phyloP scores from a whole-genome alignment of 1,284 basidiomycete genomes.

The Pseudozyma pruni region DNA sequence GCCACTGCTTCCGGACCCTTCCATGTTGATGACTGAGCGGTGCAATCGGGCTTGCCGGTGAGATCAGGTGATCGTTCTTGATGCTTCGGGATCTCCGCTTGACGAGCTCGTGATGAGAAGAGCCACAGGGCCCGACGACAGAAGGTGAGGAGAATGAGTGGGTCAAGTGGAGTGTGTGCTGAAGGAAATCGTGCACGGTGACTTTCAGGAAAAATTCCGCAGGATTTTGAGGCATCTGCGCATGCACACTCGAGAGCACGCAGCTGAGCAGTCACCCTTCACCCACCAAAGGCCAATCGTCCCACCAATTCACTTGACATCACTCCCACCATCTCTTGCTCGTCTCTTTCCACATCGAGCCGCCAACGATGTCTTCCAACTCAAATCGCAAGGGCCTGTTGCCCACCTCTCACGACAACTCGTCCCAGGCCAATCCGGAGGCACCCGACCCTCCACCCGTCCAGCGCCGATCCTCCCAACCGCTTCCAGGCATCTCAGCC shows the following conservation, averaged over 20 bases:
- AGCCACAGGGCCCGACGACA: background rate
- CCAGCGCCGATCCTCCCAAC: conserved; percentile 48
- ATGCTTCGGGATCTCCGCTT: background rate
- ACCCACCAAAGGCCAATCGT: conserved; percentile 2
- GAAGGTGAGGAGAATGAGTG: background rate
- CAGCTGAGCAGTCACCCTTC: conserved; percentile 3
- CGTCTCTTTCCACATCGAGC: conserved; percentile 1
- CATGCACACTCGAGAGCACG: background rate
- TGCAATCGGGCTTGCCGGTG: background rate
- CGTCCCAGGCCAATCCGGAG: conserved; percentile 4
- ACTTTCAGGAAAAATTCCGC: background rate
- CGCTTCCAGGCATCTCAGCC: conserved; percentile 62
- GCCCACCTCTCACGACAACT: conserved; percentile 38
- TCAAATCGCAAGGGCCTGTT: conserved; percentile 48
- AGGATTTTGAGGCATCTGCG: background rate
- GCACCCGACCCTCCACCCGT: conserved; percentile 18
- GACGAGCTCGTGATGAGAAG: background rate
- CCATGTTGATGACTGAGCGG: conserved; percentile 9
- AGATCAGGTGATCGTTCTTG: too few species aligned
- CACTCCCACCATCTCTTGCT: background rate
- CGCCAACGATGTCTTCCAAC: conserved; percentile 27
- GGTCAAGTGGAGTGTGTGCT: background rate
- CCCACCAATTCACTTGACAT: background rate
- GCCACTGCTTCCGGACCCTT: conserved; percentile 2
- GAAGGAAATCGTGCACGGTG: conserved; percentile 1